Evolutionary conservation across 1,284 basidiomycete genomes (phyloP).

Genomic region (Laetiporus sulphureus): DNA sequence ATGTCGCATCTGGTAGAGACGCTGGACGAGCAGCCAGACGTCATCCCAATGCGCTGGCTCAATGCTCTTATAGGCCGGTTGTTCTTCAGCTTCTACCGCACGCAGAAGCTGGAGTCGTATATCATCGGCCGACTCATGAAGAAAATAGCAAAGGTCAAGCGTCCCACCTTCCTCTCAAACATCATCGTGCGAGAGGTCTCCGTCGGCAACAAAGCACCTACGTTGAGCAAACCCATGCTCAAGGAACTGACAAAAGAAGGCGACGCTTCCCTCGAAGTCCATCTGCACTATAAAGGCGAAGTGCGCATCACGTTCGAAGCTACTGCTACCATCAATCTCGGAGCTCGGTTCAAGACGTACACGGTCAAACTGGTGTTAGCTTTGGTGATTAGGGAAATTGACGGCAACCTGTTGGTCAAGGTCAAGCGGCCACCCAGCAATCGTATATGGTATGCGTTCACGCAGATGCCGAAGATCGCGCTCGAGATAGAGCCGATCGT

Average conservation of each 20-base stretch:
- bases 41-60: constrained; percentile 95
- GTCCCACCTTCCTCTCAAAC: constrained; percentile 81
- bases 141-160: constrained; percentile 88
- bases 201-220: constrained; percentile 78
- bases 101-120: constrained; percentile 72
- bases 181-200: constrained; percentile 86
- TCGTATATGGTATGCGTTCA: constrained; percentile 97
- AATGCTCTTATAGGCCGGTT: constrained; percentile 90
- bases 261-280: constrained; percentile 85
- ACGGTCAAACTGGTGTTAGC: constrained; percentile 87
- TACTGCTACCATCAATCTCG: constrained; percentile 79
- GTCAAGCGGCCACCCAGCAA: constrained; percentile 95
- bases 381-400: constrained; percentile 79
- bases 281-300: constrained; percentile 79
- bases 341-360: constrained; percentile 82
- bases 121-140: constrained; percentile 90
- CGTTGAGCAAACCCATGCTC: constrained; percentile 92
- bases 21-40: constrained; percentile 89
- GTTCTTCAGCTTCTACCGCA: constrained; percentile 90
- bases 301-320: constrained; percentile 87
- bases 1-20: constrained; percentile 83
- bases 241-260: constrained; percentile 93
- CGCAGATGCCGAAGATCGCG: constrained; percentile 85
- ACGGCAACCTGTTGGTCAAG: constrained; percentile 86
- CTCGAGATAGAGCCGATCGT: constrained; percentile 90